Conservation (phyloP, 208 protist genomes). For the Leptomonas pyrrhocoris region DNA sequence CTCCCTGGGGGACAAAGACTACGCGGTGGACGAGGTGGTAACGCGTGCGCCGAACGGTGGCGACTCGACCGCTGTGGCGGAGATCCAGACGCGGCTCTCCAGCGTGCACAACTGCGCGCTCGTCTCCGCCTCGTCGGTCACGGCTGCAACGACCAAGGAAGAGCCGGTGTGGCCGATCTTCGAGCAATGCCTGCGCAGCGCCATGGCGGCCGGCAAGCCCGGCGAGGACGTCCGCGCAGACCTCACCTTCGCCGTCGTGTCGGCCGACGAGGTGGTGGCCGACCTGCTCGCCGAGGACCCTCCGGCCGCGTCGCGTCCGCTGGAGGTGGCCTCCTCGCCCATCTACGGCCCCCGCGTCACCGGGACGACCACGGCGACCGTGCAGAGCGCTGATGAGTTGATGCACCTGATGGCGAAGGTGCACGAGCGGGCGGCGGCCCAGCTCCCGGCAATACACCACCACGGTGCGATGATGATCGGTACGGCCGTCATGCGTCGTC, state of each 20-base stretch:
- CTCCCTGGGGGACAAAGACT: conserved; percentile 39
- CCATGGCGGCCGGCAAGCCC: conserved; percentile 27
- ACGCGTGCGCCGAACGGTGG: conserved; percentile 9
- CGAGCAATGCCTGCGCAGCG: conserved; percentile 35
- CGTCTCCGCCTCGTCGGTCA: conserved; percentile 33
- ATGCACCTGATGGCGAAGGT: conserved; percentile 31
- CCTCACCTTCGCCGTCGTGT: conserved; percentile 38
- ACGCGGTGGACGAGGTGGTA: conserved; percentile 59
- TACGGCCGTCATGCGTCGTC: conserved; percentile 38
- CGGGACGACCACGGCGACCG: conserved; percentile 1
- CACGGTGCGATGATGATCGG: conserved; percentile 35
- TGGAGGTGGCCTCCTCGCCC: conserved; percentile 45
- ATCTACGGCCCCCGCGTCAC: conserved; percentile 38
- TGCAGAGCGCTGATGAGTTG: conserved; percentile 27
- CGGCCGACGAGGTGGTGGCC: conserved; percentile 25
- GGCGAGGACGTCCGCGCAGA: conserved; percentile 40
- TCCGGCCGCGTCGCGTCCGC: conserved; percentile 4
- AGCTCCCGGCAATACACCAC: conserved; percentile 25
- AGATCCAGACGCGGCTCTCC: conserved; percentile 37
- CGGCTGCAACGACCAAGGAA: conserved; percentile 14
- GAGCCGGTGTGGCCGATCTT: conserved; percentile 53
- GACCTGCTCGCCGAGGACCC: conserved; percentile 33
- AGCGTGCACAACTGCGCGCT: conserved; percentile 50
- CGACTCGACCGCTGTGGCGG: conserved; percentile 26
- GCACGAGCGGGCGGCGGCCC: conserved; percentile 16